Evolutionary conservation across 495 filamentous ascomycete species (phyloP).

Genomic region (Lasiosphaeria hispida): DNA sequence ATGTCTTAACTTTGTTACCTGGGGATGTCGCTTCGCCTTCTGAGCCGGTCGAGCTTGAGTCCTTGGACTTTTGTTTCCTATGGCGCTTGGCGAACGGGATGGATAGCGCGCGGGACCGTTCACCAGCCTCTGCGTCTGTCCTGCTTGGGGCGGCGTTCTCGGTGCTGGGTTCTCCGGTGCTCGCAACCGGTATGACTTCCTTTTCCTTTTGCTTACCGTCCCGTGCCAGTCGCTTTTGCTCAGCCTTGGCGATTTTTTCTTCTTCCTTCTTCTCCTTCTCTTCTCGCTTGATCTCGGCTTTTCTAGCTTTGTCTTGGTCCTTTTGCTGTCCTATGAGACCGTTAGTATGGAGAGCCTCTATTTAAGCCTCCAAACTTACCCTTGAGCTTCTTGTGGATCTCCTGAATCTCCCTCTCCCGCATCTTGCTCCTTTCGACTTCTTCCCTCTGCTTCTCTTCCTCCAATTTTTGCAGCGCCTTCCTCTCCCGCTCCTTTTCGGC

Average conservation of each 20-base stretch:
- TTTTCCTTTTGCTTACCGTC: constrained; percentile 40
- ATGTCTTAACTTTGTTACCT: constrained; percentile 51
- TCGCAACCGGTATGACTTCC: constrained; percentile 4
- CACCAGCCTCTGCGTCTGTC: not conserved
- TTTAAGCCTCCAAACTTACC: constrained; percentile 28
- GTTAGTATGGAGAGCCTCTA: constrained; percentile 16
- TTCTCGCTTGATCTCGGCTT: constrained; percentile 51
- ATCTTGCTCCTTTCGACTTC: constrained; percentile 44
- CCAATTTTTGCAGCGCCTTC: constrained; percentile 49
- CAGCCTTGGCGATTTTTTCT: constrained; percentile 46
- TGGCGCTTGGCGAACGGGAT: constrained; percentile 23
- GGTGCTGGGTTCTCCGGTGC: not conserved
- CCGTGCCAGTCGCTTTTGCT: constrained; percentile 47
- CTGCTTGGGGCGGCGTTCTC: not conserved
- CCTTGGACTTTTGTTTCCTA: constrained; percentile 15
- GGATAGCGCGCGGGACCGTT: constrained; percentile 19
- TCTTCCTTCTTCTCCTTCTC: constrained; percentile 51
- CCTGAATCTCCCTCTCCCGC: constrained; percentile 45
- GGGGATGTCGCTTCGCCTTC: constrained; percentile 25
- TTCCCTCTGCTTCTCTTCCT: constrained; percentile 48
- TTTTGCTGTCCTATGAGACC: constrained; percentile 45
- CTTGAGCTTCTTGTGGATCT: constrained; percentile 42
- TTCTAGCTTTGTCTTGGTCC: constrained; percentile 46
- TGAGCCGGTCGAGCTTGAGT: constrained; percentile 2
- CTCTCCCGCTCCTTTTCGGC: constrained; percentile 65